Base-by-base conservation (phyloP, 306 rosid genomes). In the Pachyrhizus erosus region DNA sequence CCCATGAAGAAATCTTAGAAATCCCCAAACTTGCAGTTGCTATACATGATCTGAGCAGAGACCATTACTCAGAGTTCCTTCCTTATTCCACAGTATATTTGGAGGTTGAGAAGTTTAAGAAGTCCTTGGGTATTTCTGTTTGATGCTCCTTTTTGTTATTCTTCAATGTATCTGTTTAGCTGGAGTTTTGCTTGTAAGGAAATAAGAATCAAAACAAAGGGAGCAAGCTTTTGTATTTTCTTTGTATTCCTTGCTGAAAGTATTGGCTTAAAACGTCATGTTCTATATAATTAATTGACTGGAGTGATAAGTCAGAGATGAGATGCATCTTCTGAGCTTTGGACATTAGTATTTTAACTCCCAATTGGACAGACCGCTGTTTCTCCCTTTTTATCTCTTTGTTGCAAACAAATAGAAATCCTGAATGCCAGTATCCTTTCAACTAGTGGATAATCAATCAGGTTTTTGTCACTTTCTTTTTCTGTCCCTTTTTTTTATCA, bases 91-190 rank as follows among this genome's bases (percentile, higher is more conserved):
- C 95, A 33, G 94, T 79, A 46, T 94, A 96, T 82, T 91, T 96
- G 98, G 99, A 93, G 90, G 97, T 96, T 64, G 99, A 96, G 87
- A 92, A 96, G 89, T 94, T 94, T 86, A 96, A 96, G 90, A 94
- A 96, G 85, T 94, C 98, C 13, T 85, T 88, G 89, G 97, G 95
- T 51, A 92, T 96, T 80, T 78, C 94, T 62, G 82, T 96, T 67
- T 96, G 89, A 94, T 83, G 72, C 45, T 64, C 58, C 55, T 66
- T 60, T 21, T 76, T 42, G 67, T 76, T 84, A 69, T 60, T 37
- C 86, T 71, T 77, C 80, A 66, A 67, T 89, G 87, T 89, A 81
- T 84, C 64, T 61, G 83, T 86, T 86, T 76, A 80, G 91, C 79
- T 85, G 86, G 88, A 87, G 83, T 88, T 88, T 87, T 87, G 82